Evolutionary conservation across 2,329 filamentous ascomycete genomes (phyloP).

Genomic region (Ophioceras dolichostomum): DNA sequence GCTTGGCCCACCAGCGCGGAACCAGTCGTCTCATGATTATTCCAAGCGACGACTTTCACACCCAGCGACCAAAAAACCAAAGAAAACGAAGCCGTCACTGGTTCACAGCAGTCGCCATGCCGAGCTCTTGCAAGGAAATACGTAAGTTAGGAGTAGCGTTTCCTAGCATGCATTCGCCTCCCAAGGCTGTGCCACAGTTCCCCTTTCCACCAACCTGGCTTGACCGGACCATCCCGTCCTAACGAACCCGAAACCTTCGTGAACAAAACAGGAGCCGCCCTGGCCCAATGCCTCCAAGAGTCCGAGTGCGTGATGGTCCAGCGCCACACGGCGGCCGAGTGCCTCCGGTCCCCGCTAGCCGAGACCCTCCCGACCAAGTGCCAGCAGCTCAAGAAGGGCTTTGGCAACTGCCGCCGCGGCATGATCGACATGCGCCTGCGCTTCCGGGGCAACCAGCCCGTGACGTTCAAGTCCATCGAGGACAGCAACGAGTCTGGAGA

Average conservation of each 20-base stretch:
- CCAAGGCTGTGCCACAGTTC: no score
- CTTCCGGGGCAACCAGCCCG: constrained; percentile 86
- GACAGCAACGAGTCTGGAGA: constrained; percentile 43
- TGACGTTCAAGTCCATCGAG: constrained; percentile 50
- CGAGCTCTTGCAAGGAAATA: constrained; percentile 93
- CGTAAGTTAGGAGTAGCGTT: no score
- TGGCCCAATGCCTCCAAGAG: constrained; percentile 90
- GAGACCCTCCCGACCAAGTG: constrained; percentile 77
- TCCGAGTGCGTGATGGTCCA: constrained; percentile 94
- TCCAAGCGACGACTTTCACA: no score
- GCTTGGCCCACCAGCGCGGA: no score
- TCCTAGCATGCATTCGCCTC: no score
- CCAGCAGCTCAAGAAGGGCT: constrained; percentile 85
- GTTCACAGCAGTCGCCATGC: constrained; percentile 54
- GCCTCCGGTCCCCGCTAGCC: constrained; percentile 69
- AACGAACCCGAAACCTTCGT: neutral
- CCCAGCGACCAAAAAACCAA: no score
- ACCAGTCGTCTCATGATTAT: no score
- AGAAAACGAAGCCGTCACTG: no score
- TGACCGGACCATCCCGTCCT: constrained; percentile 1
- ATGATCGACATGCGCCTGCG: constrained; percentile 98
- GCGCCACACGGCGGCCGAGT: constrained; percentile 76
- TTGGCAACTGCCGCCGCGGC: constrained; percentile 89
- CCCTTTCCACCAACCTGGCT: no score
- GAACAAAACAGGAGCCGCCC: constrained; percentile 58